Base-by-base conservation (phyloP, 176 grass and related monocot genomes). In the Oryza australiensis region DNA sequence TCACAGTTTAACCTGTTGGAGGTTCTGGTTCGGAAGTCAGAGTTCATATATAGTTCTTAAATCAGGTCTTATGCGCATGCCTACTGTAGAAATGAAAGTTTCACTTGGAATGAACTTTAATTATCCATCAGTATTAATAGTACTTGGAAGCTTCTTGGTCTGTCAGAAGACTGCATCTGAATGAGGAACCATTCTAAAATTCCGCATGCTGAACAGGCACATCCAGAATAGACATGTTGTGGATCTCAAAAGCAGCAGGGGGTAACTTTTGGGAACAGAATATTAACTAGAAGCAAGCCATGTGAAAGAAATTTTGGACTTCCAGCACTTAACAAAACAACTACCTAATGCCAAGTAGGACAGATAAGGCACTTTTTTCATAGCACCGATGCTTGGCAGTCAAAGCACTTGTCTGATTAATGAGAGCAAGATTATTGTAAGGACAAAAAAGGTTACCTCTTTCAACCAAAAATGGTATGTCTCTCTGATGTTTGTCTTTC, bases 401-500 rank as follows among this genome's bases (percentile, higher is more conserved):
- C 51, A 55, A 55, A 59, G 46, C 73, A 84, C 57, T 18, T 4
- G 30, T 30, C 40, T 76, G 62, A 68, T 41, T 76, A 23, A n/a
- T 23, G 53, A 23, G 55, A n/a, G 53, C 3, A 34, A 42, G 3
- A 85, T 82, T 77, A 5, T 13, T 75, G 26, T 28, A 12, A 64
- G 7, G 76, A n/a, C 13, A 80, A 78, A 85, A 78, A 48, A 34
- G 2, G 55, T 86, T 91, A 97, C 94, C 94, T 97, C 88, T 88
- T 91, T 97, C 66, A 97, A 81, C 94, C 94, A 97, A 82, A 89
- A 91, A 91, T 97, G 94, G 78, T 93, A 97, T 76, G 89, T 94
- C 64, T 97, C 91, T 74, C 89, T 89, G 38, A 97, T 97, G 71
- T 91, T 89, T 77, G 91, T 97, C 84, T 87, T 93, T 76, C 89